Conservation (phyloP, 2,329 filamentous ascomycete species). For the Thelonectria discophora region DNA sequence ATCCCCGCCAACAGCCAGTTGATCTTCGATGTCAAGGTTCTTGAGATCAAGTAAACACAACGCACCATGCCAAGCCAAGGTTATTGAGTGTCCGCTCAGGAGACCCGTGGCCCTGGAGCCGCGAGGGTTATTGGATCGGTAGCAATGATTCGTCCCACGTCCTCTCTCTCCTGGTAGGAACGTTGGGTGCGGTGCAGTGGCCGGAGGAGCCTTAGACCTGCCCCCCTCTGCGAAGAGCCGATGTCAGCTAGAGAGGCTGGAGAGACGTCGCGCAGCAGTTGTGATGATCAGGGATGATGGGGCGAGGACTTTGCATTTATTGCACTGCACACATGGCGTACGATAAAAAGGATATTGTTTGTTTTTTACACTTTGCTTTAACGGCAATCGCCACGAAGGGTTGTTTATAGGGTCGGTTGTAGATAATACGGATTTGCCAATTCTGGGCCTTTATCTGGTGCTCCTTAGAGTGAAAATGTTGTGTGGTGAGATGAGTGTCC, state of each 20-base stretch:
- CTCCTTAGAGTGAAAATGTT: neutral
- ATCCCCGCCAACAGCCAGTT: constrained; percentile 93
- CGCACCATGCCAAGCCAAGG: constrained; percentile 3
- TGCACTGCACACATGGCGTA: constrained; percentile 62
- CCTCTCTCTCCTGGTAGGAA: constrained; percentile 40
- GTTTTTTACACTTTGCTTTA: constrained; percentile 33
- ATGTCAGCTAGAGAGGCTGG: constrained; percentile 20
- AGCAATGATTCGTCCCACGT: constrained; percentile 33
- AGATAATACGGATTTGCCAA: constrained; percentile 36
- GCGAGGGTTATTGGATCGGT: constrained; percentile 25
- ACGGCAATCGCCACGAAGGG: constrained; percentile 27
- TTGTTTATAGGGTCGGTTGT: constrained; percentile 29
- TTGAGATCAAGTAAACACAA: constrained; percentile 77
- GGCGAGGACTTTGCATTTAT: constrained; percentile 58
- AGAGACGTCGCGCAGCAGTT: constrained; percentile 28
- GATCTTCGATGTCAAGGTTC: constrained; percentile 89
- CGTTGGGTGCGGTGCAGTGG: constrained; percentile 50
- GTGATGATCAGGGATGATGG: constrained; percentile 56
- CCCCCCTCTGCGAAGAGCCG: constrained; percentile 43
- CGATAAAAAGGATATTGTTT: constrained; percentile 48
- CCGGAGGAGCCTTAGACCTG: constrained; percentile 59
- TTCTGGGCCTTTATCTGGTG: constrained; percentile 28
- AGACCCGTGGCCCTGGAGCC: constrained; percentile 3
- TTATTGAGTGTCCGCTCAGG: too few relatives aligned
- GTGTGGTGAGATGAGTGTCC: too few relatives aligned